phyloP scores from a whole-genome alignment of 2,329 filamentous ascomycete species.

The Monosporascus sp. region DNA sequence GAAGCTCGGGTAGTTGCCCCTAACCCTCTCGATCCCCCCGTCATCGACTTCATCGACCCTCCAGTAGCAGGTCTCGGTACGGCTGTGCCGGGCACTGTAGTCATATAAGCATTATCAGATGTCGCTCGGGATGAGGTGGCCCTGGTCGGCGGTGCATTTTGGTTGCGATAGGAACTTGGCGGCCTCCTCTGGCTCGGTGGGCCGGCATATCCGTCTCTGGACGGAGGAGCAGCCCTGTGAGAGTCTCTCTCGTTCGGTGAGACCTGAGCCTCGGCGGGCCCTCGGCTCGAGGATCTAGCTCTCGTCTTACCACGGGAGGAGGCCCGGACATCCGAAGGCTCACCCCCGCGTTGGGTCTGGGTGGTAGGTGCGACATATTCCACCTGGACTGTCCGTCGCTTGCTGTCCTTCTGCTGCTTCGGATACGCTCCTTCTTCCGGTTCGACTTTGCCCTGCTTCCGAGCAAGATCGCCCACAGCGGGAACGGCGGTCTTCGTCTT shows the following conservation, averaged over 20 bases:
- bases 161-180: constrained; percentile 43
- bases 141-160: constrained; percentile 41
- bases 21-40: constrained; percentile 57
- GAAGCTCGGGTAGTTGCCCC: constrained; percentile 53
- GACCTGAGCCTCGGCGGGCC: constrained; percentile 39
- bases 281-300: constrained; percentile 49
- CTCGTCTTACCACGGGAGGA: constrained; percentile 36
- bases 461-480: constrained; percentile 57
- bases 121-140: constrained; percentile 45
- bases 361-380: constrained; percentile 94
- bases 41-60: constrained; percentile 67
- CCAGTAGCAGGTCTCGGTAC: constrained; percentile 69
- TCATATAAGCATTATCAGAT: constrained; percentile 50
- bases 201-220: constrained; percentile 36
- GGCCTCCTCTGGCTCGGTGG: constrained; percentile 34
- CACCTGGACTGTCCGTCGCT: constrained; percentile 91
- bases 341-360: constrained; percentile 69
- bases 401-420: constrained; percentile 75
- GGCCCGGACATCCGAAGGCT: constrained; percentile 24
- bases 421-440: constrained; percentile 51
- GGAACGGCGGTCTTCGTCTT: constrained; percentile 57
- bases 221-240: constrained; percentile 50
- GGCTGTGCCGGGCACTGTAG: constrained; percentile 37
- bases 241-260: constrained; percentile 52
- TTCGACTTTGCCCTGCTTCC: constrained; percentile 72